These are phyloP conservation scores for Penicillium sp. DNA, from an alignment of 2,329 filamentous ascomycete genomes.

Conservation along the genomic window DNA sequence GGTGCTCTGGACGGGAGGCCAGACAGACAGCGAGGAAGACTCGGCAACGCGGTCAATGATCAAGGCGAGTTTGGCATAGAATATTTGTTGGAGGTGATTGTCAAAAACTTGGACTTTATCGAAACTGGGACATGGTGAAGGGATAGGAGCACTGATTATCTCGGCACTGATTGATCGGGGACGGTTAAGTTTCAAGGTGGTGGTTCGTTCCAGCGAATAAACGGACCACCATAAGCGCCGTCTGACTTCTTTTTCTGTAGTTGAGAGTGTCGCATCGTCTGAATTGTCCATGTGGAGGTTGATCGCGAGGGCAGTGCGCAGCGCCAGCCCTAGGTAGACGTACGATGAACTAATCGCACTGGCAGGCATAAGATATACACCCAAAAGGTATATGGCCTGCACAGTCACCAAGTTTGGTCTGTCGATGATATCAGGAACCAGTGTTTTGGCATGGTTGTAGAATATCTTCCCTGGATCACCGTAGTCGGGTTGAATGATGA, in stretches of 20 bases:
- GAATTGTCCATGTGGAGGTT: background rate
- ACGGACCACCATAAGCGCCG: background rate
- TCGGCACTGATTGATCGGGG: conserved; percentile 5
- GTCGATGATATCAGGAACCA: conserved; percentile 35
- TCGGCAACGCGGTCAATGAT: conserved; percentile 30
- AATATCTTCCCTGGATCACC: conserved; percentile 29
- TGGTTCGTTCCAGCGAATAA: conserved; percentile 12
- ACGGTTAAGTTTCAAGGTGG: conserved; percentile 9
- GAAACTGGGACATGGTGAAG: conserved; percentile 14
- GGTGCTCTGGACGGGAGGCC: conserved; percentile 1
- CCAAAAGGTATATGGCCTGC: conserved; percentile 30
- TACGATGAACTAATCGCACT: conserved; percentile 32
- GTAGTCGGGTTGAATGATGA: conserved; percentile 6
- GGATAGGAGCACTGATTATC: background rate
- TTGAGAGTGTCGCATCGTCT: conserved; percentile 18
- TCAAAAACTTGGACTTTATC: conserved; percentile 27
- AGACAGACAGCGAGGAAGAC: background rate
- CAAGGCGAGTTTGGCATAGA: conserved; percentile 25
- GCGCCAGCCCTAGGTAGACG: conserved; percentile 41
- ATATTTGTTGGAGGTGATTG: conserved; percentile 32
- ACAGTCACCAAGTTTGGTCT: conserved; percentile 28
- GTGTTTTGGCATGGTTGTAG: conserved; percentile 23
- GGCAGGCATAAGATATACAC: conserved; percentile 34
- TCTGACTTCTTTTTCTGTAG: conserved; percentile 16
- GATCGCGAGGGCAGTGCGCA: conserved; percentile 47